Conservation (phyloP, 805 yeast genomes). For the Ogataea paradorogensis region DNA sequence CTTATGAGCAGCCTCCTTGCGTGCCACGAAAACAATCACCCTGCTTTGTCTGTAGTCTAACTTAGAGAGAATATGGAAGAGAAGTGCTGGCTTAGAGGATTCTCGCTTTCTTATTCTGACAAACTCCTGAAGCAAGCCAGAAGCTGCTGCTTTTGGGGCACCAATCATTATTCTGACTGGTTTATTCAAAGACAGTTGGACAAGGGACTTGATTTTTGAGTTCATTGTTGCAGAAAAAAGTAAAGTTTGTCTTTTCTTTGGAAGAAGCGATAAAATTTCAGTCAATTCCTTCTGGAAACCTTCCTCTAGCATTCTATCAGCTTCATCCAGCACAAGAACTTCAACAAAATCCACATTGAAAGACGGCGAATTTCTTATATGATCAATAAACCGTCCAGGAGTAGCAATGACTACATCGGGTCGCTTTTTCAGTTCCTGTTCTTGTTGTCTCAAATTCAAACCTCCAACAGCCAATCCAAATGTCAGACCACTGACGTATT, state of each 20-base stretch:
- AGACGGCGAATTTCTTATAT: conserved; percentile 89
- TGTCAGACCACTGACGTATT: conserved; percentile 69
- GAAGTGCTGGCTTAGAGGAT: conserved; percentile 73
- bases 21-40: conserved; percentile 85
- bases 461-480: conserved; percentile 99
- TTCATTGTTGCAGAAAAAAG: conserved; percentile 98
- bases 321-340: conserved; percentile 92
- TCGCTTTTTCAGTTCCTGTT: conserved; percentile 83
- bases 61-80: conserved; percentile 66
- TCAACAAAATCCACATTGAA: conserved; percentile 90
- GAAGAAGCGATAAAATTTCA: conserved; percentile 83
- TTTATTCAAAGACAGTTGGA: conserved; percentile 79
- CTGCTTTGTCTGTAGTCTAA: conserved; percentile 66
- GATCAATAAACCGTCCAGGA: conserved; percentile 98
- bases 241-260: conserved; percentile 89
- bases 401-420: conserved; percentile 98
- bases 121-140: conserved; percentile 89
- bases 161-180: conserved; percentile 96
- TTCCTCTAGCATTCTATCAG: conserved; percentile 98
- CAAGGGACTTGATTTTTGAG: conserved; percentile 81
- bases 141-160: conserved; percentile 93
- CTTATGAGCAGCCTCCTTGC: conserved; percentile 88
- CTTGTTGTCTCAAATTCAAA: conserved; percentile 90
- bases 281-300: conserved; percentile 95
- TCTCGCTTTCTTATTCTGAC: conserved; percentile 93